phyloP scores from a whole-genome alignment of 106 monocot species.

The Dendrobium chrysotoxum region DNA sequence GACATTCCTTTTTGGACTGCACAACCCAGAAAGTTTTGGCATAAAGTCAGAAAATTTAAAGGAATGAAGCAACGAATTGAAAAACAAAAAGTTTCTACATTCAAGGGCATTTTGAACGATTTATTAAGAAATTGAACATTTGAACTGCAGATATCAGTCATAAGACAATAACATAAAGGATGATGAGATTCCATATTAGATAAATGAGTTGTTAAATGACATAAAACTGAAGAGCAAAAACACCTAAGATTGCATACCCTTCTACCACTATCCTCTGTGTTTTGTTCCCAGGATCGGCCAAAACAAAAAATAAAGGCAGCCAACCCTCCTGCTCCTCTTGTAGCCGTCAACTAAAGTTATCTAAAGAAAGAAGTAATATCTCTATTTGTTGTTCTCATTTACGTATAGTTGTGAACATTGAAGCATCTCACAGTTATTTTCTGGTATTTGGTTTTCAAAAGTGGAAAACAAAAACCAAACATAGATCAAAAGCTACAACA shows the following conservation, averaged over 20 bases:
- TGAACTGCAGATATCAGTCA: slow-evolving; percentile 2
- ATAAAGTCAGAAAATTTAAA: not conserved
- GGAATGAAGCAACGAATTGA: not conserved
- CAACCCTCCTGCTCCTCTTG: too few species aligned
- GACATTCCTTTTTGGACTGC: slow-evolving; percentile 3
- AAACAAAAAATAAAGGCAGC: not conserved
- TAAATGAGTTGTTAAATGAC: not conserved
- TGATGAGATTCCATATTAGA: not conserved
- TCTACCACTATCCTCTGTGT: too few species aligned
- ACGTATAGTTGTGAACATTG: too few species aligned
- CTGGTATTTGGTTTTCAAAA: too few species aligned
- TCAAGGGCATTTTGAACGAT: not conserved
- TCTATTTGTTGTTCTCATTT: too few species aligned
- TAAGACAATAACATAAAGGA: not conserved
- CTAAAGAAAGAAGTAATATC: too few species aligned
- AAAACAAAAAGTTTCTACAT: not conserved
- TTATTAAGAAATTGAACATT: not conserved
- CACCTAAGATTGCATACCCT: too few species aligned
- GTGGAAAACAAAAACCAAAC: too few species aligned
- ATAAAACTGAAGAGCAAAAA: not conserved
- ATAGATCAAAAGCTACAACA: too few species aligned
- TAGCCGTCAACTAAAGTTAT: too few species aligned
- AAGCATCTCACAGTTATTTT: too few species aligned
- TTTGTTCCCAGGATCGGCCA: too few species aligned
- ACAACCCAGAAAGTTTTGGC: not conserved